Evolutionary conservation across 768 basidiomycete genomes (phyloP).

Genomic region (Boletus subcaerulescens): DNA sequence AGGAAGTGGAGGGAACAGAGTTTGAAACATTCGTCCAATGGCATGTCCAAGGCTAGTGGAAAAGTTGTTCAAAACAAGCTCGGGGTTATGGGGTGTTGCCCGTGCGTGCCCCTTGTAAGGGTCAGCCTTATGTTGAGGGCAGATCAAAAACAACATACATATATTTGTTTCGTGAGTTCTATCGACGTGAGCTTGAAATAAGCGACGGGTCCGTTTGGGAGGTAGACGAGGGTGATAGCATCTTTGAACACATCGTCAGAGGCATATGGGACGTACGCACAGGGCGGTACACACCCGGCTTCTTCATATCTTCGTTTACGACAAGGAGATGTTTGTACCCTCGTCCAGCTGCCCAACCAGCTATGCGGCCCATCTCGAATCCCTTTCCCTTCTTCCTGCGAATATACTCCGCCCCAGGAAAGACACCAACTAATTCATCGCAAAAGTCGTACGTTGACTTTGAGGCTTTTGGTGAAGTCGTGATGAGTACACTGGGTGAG

Average conservation of each 20-base stretch:
- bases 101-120: slow-evolving; percentile 78
- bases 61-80: slow-evolving; percentile 93
- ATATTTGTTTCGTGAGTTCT: slow-evolving; percentile 81
- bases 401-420: slow-evolving; percentile 90
- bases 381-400: slow-evolving; percentile 84
- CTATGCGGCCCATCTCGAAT: slow-evolving; percentile 87
- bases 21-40: slow-evolving; percentile 94
- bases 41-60: slow-evolving; percentile 91
- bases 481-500: slow-evolving; percentile 87
- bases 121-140: slow-evolving; percentile 1
- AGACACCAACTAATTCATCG: slow-evolving; percentile 84
- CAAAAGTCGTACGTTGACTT: slow-evolving; percentile 89
- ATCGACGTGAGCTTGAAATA: slow-evolving; percentile 94
- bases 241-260: slow-evolving; percentile 46
- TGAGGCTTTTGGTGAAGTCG: slow-evolving; percentile 87
- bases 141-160: slow-evolving; percentile 45
- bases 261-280: not conserved
- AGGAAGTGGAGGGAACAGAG: slow-evolving; percentile 90
- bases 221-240: slow-evolving; percentile 86
- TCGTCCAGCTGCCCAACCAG: slow-evolving; percentile 88
- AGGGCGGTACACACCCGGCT: slow-evolving; percentile 67
- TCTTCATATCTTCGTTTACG: slow-evolving; percentile 94
- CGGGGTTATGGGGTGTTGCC: slow-evolving; percentile 89
- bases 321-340: slow-evolving; percentile 88
- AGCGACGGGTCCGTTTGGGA: slow-evolving; percentile 91